Evolutionary conservation across 106 monocot species (phyloP), one percentile per base, ranked within the genome.

Genomic region (Acorus gramineus): DNA sequence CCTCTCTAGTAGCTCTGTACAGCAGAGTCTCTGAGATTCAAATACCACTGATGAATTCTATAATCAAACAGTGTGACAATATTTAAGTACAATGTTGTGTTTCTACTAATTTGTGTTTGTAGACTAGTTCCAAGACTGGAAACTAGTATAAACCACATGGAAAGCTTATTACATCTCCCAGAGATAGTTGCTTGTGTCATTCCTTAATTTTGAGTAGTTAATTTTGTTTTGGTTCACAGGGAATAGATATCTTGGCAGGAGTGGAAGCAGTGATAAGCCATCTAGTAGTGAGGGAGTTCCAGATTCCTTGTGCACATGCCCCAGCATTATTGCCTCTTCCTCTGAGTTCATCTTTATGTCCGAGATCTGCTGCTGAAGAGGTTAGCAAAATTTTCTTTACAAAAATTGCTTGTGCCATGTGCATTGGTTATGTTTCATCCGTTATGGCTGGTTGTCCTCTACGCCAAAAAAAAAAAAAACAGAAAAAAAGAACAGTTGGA

Each of bases 261-360:
- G 75, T 95, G 59, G 94, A 95, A 59, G 94, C 90, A 57, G 67
- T 95, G 67, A 95, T 95, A 6, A 95, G 94, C 66, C 94, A 95
- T 84, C 82, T 86, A 67, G 76, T 95, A 54, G 90, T 86, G 48
- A 77, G 84, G 62, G 82, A 86, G 68, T 95, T 95, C 53, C 73
- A 73, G 64, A 90, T 95, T 42, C 94, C 94, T 2, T 85, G 86
- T 64, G 94, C 94, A 61, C 94, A 95, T 86, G 81, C 94, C 56
- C 94, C 94, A 54, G 94, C 94, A 44, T 13, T 84, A 12, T 66
- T 48, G 49, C 82, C 84, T 53, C 61, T 66, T 73, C 77, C 84
- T 54, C 55, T 86, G 50, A 82, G 70, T 11, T 59, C 73, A 61
- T 80, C 55, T 12, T 44, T 95, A 6, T 77, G 81, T 56, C 94